These are phyloP conservation scores for Teunomyces stri DNA, from an alignment of 805 yeast genomes.

Conservation along the genomic window DNA sequence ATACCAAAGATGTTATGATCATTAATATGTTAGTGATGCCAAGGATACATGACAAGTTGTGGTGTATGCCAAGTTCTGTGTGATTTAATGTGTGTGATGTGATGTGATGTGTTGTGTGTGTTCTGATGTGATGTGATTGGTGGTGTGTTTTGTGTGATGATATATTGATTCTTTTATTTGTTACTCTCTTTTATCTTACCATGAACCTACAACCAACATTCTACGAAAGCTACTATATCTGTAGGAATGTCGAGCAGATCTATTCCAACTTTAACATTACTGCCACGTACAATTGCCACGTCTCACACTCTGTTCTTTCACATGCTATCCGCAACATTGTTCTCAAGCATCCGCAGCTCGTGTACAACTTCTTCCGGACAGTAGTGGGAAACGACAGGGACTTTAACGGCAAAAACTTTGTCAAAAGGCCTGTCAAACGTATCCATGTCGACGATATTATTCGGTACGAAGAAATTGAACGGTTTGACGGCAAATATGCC, in stretches of 20 bases:
- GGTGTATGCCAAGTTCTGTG: too few species aligned
- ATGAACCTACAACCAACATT: slow-evolving; percentile 14
- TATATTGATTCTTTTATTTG: too few species aligned
- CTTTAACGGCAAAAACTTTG: background rate
- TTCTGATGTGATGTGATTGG: too few species aligned
- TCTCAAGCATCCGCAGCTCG: slow-evolving; percentile 8
- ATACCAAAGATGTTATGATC: too few species aligned
- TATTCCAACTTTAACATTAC: slow-evolving; percentile 25
- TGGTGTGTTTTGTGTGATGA: too few species aligned
- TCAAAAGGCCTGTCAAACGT: background rate
- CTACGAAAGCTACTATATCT: slow-evolving; percentile 21
- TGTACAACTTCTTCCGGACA: slow-evolving; percentile 16
- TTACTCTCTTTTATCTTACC: too few species aligned
- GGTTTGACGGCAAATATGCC: background rate
- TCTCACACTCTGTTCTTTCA: background rate
- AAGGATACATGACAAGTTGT: too few species aligned
- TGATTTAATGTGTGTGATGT: too few species aligned
- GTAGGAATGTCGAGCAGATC: slow-evolving; percentile 16
- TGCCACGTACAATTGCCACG: slow-evolving; percentile 15
- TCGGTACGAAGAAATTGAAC: background rate
- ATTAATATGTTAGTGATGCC: too few species aligned
- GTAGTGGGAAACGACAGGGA: slow-evolving; percentile 3
- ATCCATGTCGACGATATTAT: background rate
- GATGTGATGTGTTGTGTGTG: too few species aligned
- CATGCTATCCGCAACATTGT: slow-evolving; percentile 4